Conservation (phyloP, 805 yeast genomes). For the Cyberlindnera americana region DNA sequence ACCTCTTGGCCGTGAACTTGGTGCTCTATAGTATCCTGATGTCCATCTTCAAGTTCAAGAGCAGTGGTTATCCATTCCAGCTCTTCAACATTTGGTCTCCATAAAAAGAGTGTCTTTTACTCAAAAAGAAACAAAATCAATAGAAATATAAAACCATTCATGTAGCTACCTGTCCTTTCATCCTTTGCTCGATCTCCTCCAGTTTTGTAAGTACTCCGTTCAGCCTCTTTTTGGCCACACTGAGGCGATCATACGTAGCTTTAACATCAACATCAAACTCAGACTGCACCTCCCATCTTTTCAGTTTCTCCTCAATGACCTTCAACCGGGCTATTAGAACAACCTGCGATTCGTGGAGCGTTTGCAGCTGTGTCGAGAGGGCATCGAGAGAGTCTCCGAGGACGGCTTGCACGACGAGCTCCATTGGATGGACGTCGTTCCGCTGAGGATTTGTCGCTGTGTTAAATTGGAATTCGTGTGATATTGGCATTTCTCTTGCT, state of each 20-base stretch:
- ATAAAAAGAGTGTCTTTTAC: not conserved
- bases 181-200: conserved; percentile 32
- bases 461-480: conserved; percentile 20
- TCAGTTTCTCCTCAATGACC: conserved; percentile 36
- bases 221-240: conserved; percentile 25
- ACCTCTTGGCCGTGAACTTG: conserved; percentile 44
- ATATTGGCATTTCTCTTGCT: conserved; percentile 6
- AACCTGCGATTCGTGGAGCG: conserved; percentile 53
- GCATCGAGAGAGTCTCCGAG: conserved; percentile 52
- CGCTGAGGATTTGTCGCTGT: conserved; percentile 1
- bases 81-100: conserved; percentile 41
- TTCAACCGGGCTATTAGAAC: conserved; percentile 47
- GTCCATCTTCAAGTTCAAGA: conserved; percentile 65
- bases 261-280: conserved; percentile 15
- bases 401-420: conserved; percentile 52
- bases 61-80: conserved; percentile 71
- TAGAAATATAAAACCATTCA: not conserved
- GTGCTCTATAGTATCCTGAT: conserved; percentile 62
- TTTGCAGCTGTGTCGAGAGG: conserved; percentile 46
- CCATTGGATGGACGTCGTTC: conserved; percentile 52
- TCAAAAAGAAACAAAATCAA: not conserved
- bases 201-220: conserved; percentile 28
- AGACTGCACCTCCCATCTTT: conserved; percentile 28
- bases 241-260: conserved; percentile 25
- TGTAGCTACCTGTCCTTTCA: conserved; percentile 8